These are phyloP conservation scores for Tulasnella sp. DNA, from an alignment of 768 basidiomycete species.

Conservation along the genomic window DNA sequence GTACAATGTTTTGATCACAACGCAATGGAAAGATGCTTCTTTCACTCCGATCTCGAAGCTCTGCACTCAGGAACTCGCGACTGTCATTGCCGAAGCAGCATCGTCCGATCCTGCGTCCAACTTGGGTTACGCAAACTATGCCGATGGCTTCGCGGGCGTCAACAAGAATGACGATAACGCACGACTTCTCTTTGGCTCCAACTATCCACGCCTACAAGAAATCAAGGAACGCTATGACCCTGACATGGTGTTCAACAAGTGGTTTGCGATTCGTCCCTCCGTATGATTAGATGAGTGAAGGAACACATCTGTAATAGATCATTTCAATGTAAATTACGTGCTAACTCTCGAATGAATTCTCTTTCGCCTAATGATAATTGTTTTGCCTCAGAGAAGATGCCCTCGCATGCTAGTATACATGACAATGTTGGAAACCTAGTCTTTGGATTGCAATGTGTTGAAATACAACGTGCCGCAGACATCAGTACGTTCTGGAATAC, in stretches of 20 bases:
- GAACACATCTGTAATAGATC: too few relatives aligned
- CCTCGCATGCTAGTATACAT: too few relatives aligned
- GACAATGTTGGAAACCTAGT: too few relatives aligned
- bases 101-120: neutral
- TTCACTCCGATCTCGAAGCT: neutral
- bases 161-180: constrained; percentile 12
- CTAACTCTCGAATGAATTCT: too few relatives aligned
- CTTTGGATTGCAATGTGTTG: too few relatives aligned
- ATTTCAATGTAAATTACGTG: too few relatives aligned
- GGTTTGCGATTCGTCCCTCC: constrained; percentile 8
- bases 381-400: too few relatives aligned
- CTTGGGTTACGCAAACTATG: constrained; percentile 12
- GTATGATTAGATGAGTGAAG: too few relatives aligned
- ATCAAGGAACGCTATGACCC: constrained; percentile 13
- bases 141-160: neutral
- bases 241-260: constrained; percentile 9
- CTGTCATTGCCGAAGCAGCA: constrained; percentile 3
- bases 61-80: neutral
- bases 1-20: constrained; percentile 6
- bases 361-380: too few relatives aligned
- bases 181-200: constrained; percentile 6
- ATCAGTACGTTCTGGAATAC: too few relatives aligned
- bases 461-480: too few relatives aligned
- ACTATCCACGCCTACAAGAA: neutral
- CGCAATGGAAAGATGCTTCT: constrained; percentile 9